Base-by-base conservation (phyloP, 192 early-diverging fungal species). In the Chytriomyces confervae region DNA sequence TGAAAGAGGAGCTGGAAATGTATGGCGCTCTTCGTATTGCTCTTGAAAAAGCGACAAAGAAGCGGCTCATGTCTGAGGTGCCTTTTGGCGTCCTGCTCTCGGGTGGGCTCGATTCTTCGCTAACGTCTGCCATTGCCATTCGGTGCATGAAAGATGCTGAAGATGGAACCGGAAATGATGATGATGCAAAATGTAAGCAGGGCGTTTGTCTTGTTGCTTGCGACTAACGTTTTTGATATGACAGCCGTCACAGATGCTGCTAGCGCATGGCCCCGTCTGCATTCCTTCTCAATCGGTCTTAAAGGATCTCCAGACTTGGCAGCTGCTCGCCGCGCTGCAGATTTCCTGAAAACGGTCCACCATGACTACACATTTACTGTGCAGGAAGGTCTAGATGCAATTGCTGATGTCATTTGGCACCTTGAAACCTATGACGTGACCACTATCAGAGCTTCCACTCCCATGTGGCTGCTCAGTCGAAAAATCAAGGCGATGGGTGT, bases 361-460 rank as follows among this genome's bases (percentile, higher is more conserved):
- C 97, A 97, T 86, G 94, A 93, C 85, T 97, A 91, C 86, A 98
- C 95, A 2, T 99, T 96, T 86, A 98, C 95, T 6, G 85, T 97
- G 50, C 91, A 98, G 82, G 97, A 99, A 84, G 97, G 96, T 43
- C 82, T 97, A 20, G 97, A 99, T 83, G 96, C 97, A 16, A 88
- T 99, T 36, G 88, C 87, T 62, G 97, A 99, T 84, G 95, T 99
- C 66, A 94, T 99, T 82, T 94, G 95, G 80, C 96, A 99, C 83
- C 85, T 99, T 50, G 97, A 99, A 85, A 99, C 97, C 0, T 99
- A 99, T 85, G 97, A 99, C 84, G 97, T 99, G 16, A 99, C 97
- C 45, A 99, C 97, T 44, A 90, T 99, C 77, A 92, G 97, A 60
- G 97, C 97, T 3, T 96, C 94, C 27, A 99, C 97, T n/a, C 97